Conservation (phyloP, 768 basidiomycete species). For the Grammothele lineata region DNA sequence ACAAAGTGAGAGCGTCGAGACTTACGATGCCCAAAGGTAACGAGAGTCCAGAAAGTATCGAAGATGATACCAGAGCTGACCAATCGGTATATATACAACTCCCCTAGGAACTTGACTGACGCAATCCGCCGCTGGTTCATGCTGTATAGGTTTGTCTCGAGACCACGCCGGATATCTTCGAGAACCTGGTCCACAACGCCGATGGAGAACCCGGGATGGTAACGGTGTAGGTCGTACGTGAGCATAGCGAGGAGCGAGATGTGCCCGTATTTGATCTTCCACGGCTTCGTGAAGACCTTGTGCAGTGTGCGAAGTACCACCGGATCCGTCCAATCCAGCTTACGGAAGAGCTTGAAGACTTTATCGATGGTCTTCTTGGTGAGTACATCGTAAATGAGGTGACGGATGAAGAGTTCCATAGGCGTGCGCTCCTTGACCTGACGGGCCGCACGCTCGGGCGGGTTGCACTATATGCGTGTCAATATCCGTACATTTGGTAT, state of each 20-base stretch:
- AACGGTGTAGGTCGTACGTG: slow-evolving; percentile 90
- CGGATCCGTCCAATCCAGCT: slow-evolving; percentile 91
- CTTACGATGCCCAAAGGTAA: slow-evolving; percentile 95
- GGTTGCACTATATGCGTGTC: slow-evolving; percentile 80
- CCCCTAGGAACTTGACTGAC: slow-evolving; percentile 91
- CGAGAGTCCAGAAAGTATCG: slow-evolving; percentile 89
- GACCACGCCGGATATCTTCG: slow-evolving; percentile 84
- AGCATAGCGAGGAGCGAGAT: slow-evolving; percentile 90
- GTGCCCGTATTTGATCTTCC: slow-evolving; percentile 94
- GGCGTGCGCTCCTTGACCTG: slow-evolving; percentile 81
- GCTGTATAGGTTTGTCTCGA: slow-evolving; percentile 94
- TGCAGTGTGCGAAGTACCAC: slow-evolving; percentile 58
- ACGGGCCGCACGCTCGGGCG: slow-evolving; percentile 86
- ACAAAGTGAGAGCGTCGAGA: not conserved
- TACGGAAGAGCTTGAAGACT: slow-evolving; percentile 87
- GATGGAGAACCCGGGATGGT: slow-evolving; percentile 85
- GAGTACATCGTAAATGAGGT: slow-evolving; percentile 92
- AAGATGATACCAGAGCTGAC: slow-evolving; percentile 88
- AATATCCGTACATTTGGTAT: not conserved
- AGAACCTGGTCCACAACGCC: slow-evolving; percentile 91
- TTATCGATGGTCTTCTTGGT: slow-evolving; percentile 94
- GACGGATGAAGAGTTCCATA: slow-evolving; percentile 91
- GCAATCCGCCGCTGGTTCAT: slow-evolving; percentile 92
- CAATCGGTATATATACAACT: slow-evolving; percentile 94
- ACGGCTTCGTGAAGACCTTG: slow-evolving; percentile 94